Evolutionary conservation across 2,329 filamentous ascomycete species (phyloP).

Genomic region (Trichoderma atroviride): DNA sequence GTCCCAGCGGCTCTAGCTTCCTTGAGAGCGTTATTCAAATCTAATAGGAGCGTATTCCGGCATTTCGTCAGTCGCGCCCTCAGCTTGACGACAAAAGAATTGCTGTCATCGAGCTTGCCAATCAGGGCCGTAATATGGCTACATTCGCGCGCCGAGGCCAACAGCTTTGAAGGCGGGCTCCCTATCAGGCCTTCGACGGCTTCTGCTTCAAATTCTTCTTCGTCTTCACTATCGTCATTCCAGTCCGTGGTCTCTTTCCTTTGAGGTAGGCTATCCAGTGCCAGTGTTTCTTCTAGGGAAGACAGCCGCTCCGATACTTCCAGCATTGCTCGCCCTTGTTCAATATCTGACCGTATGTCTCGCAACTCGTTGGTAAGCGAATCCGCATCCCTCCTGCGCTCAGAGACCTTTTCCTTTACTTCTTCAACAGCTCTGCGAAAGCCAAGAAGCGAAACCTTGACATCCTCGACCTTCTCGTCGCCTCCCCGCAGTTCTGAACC

Average conservation of each 20-base stretch:
- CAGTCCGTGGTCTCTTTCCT: slow-evolving; percentile 33
- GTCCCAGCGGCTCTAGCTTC: slow-evolving; percentile 48
- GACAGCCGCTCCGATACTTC: slow-evolving; percentile 66
- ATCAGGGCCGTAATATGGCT: slow-evolving; percentile 47
- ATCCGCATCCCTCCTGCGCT: slow-evolving; percentile 65
- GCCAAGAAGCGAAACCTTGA: slow-evolving; percentile 81
- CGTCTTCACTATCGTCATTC: slow-evolving; percentile 47
- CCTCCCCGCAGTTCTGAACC: slow-evolving; percentile 82
- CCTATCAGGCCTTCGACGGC: slow-evolving; percentile 42
- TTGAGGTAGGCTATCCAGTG: slow-evolving; percentile 50
- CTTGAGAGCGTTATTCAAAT: slow-evolving; percentile 54
- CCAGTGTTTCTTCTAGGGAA: slow-evolving; percentile 65
- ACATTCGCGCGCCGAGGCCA: slow-evolving; percentile 51
- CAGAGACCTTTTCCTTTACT: slow-evolving; percentile 66
- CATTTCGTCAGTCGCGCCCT: slow-evolving; percentile 57
- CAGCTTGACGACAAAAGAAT: slow-evolving; percentile 54
- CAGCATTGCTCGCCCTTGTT: slow-evolving; percentile 62
- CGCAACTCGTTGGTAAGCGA: slow-evolving; percentile 67
- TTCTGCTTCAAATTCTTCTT: slow-evolving; percentile 41
- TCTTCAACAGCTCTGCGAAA: slow-evolving; percentile 82
- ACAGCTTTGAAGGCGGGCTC: slow-evolving; percentile 52
- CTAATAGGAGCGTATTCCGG: slow-evolving; percentile 59
- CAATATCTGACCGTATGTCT: slow-evolving; percentile 64
- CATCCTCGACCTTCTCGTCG: slow-evolving; percentile 87
- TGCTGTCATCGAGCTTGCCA: slow-evolving; percentile 49